A percentile compares a stretch with the other conserved stretches of the same genome.
These are phyloP conservation scores for Peziza echinospora DNA, from an alignment of 495 filamentous ascomycete species.

Conservation along the genomic window DNA sequence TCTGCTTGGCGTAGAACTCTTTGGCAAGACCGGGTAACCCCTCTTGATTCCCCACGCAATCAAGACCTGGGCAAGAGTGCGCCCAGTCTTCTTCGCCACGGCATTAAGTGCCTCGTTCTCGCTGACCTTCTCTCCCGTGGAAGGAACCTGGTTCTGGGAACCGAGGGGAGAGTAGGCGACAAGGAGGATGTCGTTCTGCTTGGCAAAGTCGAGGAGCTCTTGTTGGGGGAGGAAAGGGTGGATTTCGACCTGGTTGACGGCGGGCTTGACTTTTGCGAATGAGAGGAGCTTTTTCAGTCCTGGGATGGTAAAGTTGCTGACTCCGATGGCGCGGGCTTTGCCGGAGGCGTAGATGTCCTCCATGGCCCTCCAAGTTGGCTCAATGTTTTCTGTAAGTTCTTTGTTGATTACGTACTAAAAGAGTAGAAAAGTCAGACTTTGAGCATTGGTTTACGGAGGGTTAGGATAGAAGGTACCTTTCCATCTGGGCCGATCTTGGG, in stretches of 20 bases:
- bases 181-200: constrained; percentile 21
- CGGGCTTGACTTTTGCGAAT: constrained; percentile 22
- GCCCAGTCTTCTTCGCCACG: constrained; percentile 19
- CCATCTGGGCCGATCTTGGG: constrained; percentile 36
- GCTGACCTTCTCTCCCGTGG: constrained; percentile 42
- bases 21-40: constrained; percentile 25
- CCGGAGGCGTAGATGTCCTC: constrained; percentile 34
- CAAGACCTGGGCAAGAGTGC: constrained; percentile 21
- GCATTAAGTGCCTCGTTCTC: constrained; percentile 30
- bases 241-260: constrained; percentile 37
- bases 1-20: constrained; percentile 21
- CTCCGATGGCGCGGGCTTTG: constrained; percentile 35
- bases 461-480: too few species aligned
- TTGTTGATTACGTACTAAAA: constrained; percentile 28
- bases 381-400: constrained; percentile 32
- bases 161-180: constrained; percentile 36
- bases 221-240: constrained; percentile 39
- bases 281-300: constrained; percentile 23
- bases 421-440: constrained; percentile 22
- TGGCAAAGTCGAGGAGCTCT: constrained; percentile 24
- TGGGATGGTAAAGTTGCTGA: constrained; percentile 31
- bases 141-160: constrained; percentile 42
- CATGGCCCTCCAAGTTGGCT: constrained; percentile 32
- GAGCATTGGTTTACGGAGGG: constrained; percentile 22
- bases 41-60: constrained; percentile 24